Evolutionary conservation across 140 eudicot genomes (phyloP).

Genomic region (Cichorium intybus): DNA sequence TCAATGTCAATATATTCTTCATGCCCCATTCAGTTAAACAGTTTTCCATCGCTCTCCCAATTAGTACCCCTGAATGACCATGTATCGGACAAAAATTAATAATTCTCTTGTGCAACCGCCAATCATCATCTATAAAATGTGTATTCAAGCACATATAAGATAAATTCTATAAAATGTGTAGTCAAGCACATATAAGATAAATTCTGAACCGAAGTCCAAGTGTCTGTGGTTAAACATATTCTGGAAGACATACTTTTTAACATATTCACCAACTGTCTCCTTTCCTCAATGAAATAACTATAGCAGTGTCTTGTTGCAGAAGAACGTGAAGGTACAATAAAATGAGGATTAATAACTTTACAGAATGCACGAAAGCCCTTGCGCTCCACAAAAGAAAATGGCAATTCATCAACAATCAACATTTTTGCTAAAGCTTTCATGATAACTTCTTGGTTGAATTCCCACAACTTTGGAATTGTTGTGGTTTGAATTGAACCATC

Average conservation of each 20-base stretch:
- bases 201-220: not conserved
- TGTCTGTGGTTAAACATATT: not conserved
- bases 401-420: constrained; percentile 10
- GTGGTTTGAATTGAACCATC: too few species aligned
- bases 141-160: too few species aligned
- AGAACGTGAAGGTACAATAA: constrained; percentile 1
- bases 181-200: constrained; percentile 11
- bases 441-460: not conserved
- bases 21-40: not conserved
- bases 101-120: not conserved
- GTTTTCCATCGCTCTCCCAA: not conserved
- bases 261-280: not conserved
- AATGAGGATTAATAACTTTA: not conserved
- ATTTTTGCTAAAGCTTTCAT: not conserved
- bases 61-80: not conserved
- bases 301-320: not conserved
- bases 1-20: not conserved
- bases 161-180: not conserved
- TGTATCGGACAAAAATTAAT: not conserved
- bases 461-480: not conserved
- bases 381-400: constrained; percentile 16
- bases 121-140: not conserved
- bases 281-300: not conserved
- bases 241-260: not conserved
- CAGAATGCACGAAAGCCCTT: constrained; percentile 6